Evolutionary conservation across 2,329 filamentous ascomycete genomes (phyloP).

Genomic region (Aureobasidium musti): DNA sequence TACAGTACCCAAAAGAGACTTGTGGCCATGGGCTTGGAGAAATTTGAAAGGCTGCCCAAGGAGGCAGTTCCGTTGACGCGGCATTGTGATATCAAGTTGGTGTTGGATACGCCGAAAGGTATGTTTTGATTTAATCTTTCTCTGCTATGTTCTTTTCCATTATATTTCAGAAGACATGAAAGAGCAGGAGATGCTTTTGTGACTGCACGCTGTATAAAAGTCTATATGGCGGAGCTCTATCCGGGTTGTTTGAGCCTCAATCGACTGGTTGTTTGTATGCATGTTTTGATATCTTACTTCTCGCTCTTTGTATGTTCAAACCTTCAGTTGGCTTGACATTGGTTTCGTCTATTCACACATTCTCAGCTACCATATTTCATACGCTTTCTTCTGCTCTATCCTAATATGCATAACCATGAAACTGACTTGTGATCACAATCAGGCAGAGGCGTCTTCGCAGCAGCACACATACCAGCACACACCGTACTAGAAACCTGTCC

Average conservation of each 20-base stretch:
- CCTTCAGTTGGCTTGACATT: too few relatives aligned
- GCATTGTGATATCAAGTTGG: constrained; percentile 25
- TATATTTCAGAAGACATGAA: too few relatives aligned
- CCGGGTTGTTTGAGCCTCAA: neutral
- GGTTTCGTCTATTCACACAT: too few relatives aligned
- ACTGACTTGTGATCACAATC: neutral
- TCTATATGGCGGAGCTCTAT: neutral
- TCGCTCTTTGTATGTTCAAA: too few relatives aligned
- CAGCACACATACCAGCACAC: constrained; percentile 48
- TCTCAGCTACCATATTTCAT: too few relatives aligned
- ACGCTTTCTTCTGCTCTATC: neutral
- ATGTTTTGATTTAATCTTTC: neutral
- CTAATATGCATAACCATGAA: neutral
- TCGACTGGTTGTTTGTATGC: neutral
- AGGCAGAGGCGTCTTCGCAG: constrained; percentile 59
- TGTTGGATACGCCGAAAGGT: constrained; percentile 32
- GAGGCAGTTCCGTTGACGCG: constrained; percentile 21
- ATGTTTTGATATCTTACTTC: neutral
- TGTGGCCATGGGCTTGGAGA: neutral
- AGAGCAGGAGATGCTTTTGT: too few relatives aligned
- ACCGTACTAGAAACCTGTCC: constrained; percentile 57
- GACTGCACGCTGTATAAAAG: neutral
- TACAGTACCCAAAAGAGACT: too few relatives aligned
- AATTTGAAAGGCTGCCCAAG: neutral
- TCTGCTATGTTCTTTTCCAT: neutral